These are phyloP conservation scores for Aspergillus pseudoterreus DNA, from an alignment of 2,329 filamentous ascomycete genomes.

Conservation along the genomic window DNA sequence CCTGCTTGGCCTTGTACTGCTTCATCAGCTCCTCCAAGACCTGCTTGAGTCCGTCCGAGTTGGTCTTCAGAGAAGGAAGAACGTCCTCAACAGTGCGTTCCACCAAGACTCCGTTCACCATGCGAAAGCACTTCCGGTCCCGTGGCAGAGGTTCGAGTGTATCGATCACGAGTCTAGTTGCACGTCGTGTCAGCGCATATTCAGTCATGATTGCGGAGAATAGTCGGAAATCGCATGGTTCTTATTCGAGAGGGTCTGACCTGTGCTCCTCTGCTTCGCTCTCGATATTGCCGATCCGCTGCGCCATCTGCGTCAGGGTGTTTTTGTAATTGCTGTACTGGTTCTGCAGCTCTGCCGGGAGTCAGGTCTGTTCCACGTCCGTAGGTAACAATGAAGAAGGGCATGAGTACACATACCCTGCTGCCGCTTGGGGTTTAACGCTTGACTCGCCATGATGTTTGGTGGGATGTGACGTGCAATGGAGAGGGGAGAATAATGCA, in stretches of 20 bases:
- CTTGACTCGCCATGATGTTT: slow-evolving; percentile 37
- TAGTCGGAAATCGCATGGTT: background rate
- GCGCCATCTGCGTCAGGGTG: slow-evolving; percentile 82
- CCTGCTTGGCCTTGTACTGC: slow-evolving; percentile 92
- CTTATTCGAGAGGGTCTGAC: slow-evolving; percentile 51
- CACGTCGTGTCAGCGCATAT: slow-evolving; percentile 14
- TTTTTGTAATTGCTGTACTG: slow-evolving; percentile 58
- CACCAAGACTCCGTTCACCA: slow-evolving; percentile 95
- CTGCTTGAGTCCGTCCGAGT: slow-evolving; percentile 89
- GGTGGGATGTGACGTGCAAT: background rate
- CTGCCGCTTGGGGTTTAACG: slow-evolving; percentile 42
- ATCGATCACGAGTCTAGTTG: slow-evolving; percentile 79
- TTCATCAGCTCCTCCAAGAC: slow-evolving; percentile 92
- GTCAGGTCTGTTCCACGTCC: slow-evolving; percentile 5
- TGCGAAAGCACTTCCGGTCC: slow-evolving; percentile 94
- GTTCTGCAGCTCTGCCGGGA: slow-evolving; percentile 43
- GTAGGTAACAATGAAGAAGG: too few relatives aligned
- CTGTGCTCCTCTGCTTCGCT: slow-evolving; percentile 98
- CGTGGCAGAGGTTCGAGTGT: slow-evolving; percentile 77
- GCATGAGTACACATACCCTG: slow-evolving; percentile 35
- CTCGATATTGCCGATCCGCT: slow-evolving; percentile 96
- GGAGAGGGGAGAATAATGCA: slow-evolving; percentile 18
- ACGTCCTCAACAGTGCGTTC: slow-evolving; percentile 94
- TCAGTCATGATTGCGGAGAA: too few relatives aligned
- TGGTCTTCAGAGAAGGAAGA: slow-evolving; percentile 83